Evolutionary conservation across 2,329 filamentous ascomycete species (phyloP).

Genomic region (Fragosphaeria purpurea): DNA sequence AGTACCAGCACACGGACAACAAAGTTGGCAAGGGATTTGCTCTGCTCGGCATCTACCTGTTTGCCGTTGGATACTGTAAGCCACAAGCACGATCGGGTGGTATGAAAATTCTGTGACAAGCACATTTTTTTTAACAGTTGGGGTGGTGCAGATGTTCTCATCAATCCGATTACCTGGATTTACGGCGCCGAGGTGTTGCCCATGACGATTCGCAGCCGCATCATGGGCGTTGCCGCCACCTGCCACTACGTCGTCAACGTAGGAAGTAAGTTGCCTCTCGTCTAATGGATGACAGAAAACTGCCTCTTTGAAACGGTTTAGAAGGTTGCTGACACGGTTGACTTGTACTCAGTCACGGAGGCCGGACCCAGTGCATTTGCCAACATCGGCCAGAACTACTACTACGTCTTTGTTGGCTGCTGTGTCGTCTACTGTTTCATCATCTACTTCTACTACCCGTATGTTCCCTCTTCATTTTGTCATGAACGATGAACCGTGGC

Average conservation of each 20-base stretch:
- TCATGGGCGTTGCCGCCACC: conserved; percentile 44
- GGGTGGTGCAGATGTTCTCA: conserved; percentile 31
- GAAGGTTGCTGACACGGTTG: too few relatives aligned
- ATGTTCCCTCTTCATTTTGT: conserved; percentile 10
- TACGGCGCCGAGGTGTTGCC: conserved; percentile 48
- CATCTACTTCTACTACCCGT: conserved; percentile 45
- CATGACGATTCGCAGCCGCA: conserved; percentile 41
- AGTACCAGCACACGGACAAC: conserved; percentile 46
- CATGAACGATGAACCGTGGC: background rate
- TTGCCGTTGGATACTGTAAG: conserved; percentile 44
- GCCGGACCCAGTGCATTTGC: conserved; percentile 46
- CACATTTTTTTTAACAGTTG: background rate
- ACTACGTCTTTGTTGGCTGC: conserved; percentile 48
- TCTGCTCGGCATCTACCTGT: conserved; percentile 49
- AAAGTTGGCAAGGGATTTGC: conserved; percentile 48
- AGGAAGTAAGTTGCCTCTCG: conserved; percentile 13
- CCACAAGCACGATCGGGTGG: background rate
- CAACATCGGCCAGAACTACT: conserved; percentile 49
- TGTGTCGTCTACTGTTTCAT: conserved; percentile 39
- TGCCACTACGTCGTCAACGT: conserved; percentile 47
- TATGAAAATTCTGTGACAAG: too few relatives aligned
- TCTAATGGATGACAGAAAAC: background rate
- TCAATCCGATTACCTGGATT: conserved; percentile 44
- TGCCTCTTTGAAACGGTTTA: background rate
- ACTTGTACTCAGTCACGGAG: conserved; percentile 30